A percentile compares a stretch with the other conserved stretches of the same genome.
Conservation (phyloP, 257 asterid species). For the Coffea canephora region DNA sequence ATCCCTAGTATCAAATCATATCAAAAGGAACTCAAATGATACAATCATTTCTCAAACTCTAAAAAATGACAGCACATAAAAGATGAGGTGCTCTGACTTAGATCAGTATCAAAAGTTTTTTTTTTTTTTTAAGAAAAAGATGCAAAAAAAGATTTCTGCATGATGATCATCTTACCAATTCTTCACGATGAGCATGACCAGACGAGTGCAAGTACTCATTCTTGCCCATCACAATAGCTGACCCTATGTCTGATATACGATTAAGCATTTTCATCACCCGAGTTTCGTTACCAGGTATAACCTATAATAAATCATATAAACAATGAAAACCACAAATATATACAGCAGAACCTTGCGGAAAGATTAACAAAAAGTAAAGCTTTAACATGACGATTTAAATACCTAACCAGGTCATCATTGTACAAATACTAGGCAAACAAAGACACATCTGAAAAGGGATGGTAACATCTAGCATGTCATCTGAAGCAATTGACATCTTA, state of each 20-base stretch:
- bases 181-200: slow-evolving; percentile 98
- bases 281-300: slow-evolving; percentile 96
- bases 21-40: background rate
- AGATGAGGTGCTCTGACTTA: slow-evolving; percentile 1
- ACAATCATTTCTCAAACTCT: background rate
- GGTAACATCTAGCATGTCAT: background rate
- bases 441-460: background rate
- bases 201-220: slow-evolving; percentile 88
- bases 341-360: background rate
- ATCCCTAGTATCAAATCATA: background rate
- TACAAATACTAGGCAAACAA: no score
- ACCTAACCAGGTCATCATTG: background rate
- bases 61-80: background rate
- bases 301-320: slow-evolving; percentile 44
- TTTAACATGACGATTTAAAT: background rate
- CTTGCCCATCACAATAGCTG: slow-evolving; percentile 93
- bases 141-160: slow-evolving; percentile 1
- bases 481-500: background rate
- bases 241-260: slow-evolving; percentile 90
- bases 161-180: slow-evolving; percentile 62
- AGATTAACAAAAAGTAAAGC: background rate
- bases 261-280: slow-evolving; percentile 96
- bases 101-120: background rate
- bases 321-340: background rate
- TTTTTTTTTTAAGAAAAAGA: background rate